A percentile compares a stretch with the other conserved stretches of the same genome.
Evolutionary conservation across 2,329 filamentous ascomycete species (phyloP).

Genomic region (Dactylella cylindrospora): DNA sequence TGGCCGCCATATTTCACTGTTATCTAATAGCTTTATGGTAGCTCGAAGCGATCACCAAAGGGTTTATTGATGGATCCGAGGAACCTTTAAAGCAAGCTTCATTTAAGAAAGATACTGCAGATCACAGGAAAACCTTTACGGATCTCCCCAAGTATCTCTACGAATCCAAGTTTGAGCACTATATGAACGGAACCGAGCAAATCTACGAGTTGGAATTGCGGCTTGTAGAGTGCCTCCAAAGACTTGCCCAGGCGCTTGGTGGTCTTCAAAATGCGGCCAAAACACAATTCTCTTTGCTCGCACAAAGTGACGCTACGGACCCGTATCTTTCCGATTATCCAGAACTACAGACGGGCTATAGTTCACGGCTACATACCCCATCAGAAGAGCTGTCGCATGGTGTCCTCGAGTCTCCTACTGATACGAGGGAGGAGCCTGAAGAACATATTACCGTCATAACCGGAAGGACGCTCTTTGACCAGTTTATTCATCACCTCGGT

Average conservation of each 20-base stretch:
- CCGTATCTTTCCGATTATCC: slow-evolving; percentile 48
- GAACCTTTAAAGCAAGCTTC: slow-evolving; percentile 59
- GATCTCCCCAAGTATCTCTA: slow-evolving; percentile 62
- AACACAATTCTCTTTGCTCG: slow-evolving; percentile 82
- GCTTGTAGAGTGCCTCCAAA: slow-evolving; percentile 80
- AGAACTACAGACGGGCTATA: slow-evolving; percentile 44
- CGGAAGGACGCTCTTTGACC: slow-evolving; percentile 82
- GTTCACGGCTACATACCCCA: neutral
- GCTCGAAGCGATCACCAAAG: slow-evolving; percentile 59
- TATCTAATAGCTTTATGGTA: slow-evolving; percentile 1
- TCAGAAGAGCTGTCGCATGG: slow-evolving; percentile 2
- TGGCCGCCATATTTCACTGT: no score
- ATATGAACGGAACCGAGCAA: slow-evolving; percentile 62
- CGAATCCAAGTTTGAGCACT: slow-evolving; percentile 68
- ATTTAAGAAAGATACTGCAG: slow-evolving; percentile 57
- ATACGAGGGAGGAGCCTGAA: neutral
- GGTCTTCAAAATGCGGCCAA: slow-evolving; percentile 85
- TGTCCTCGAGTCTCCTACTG: slow-evolving; percentile 5
- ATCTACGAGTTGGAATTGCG: slow-evolving; percentile 73
- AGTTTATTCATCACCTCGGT: slow-evolving; percentile 84
- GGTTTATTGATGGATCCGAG: slow-evolving; percentile 65
- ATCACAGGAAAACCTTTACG: slow-evolving; percentile 60
- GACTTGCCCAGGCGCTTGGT: slow-evolving; percentile 82
- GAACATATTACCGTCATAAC: slow-evolving; percentile 49
- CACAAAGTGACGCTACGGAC: slow-evolving; percentile 56